Base-by-base conservation (phyloP, 2,329 filamentous ascomycete genomes). In the Allantophomopsis cytisporea region DNA sequence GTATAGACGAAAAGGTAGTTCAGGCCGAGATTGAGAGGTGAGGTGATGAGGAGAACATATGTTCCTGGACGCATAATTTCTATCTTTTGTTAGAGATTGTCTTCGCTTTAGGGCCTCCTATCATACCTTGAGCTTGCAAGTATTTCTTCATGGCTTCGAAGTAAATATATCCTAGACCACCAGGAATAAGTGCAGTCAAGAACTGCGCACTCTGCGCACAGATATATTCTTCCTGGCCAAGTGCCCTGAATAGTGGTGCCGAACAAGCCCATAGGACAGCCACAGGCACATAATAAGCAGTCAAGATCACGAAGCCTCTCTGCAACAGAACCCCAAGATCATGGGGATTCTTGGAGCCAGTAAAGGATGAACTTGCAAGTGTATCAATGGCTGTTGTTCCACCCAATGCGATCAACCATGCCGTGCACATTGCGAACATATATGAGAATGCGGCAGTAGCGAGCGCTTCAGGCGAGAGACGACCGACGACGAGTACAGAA, bases 361-460 rank as follows among this genome's bases (percentile, higher is more conserved):
- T 94, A 56, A 86, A 94, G 35, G 79, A 80, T 36, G 80, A 84
- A 0, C 83, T 88, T 2, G 83, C 85, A 17, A 94, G 64, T 0
- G 86, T 94, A 56, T 94, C 86, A 34, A 94, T 69, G 0, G 86
- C 86, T 1, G 84, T 94, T 0, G 84, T 88, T 7, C 86, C 86
- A 20, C 86, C 86, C 4, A 94, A 70, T 0, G 80, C 86, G 43
- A 94, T 83, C 31, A 94, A 70, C 85, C 86, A 93, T 0, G 79
- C 86, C 1, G 84, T 86, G 16, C 82, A 78, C 82, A 89, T 87
- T 40, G 86, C 86, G 50, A 94, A 94, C 86, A 94, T 94, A 64
- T 91, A 89, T 2, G 82, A 83, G 52, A 94, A 94, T 0, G 86
- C 85, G 1, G 84, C 80, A 0, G 81, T 83, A 0, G 86, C 83